Base-by-base conservation (phyloP, 2,329 filamentous ascomycete species). In the Colletotrichum lupini region DNA sequence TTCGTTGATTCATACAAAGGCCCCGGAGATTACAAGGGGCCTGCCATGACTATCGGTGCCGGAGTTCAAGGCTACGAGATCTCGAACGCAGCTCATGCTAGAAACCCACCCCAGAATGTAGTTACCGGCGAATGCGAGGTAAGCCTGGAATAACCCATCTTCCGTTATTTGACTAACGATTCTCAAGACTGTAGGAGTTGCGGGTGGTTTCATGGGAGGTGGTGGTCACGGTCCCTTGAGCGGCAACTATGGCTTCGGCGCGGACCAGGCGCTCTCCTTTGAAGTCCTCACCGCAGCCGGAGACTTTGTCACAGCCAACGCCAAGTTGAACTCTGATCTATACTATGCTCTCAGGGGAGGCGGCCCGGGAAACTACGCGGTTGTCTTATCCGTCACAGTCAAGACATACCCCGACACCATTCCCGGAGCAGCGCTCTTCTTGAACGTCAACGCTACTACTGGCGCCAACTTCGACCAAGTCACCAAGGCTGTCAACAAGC, bases 131-230 rank as follows among this genome's bases (percentile, higher is more conserved):
- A 89, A 72, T 90, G 88, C 75, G 82, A 87, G 52, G 72, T 74
- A 67, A 0, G 65, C 26, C 3, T 14, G 14, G 5, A 32, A 2
- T 1, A 5, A 12, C 1, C 26, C 19, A 4, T 22, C 24, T 62
- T 0, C 26, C 7, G 1, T 19, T 2, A 11, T 28, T 16, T n/a
- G 4, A 49, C 8, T 55, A 19, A 57, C 19, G 9, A n/a, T 6
- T 1, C 2, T 1, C 76, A 82, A 82, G 12, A 85, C 87, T 0
- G 90, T 92, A 2, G 90, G 90, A 7, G 78, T 91, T 16, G 86
- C 88, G 1, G 91, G 91, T n/a, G 91, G 90, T 2, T 91, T 89
- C 72, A 85, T 85, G 1, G 88, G 90, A 78, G 90, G 89, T 5
- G 90, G 89, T 14, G 90, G 90, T 0, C 89, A 91, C 76, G 85